A percentile compares a stretch with the other conserved stretches of the same genome.
phyloP scores from a whole-genome alignment of 2,329 filamentous ascomycete genomes.

The Ophiostoma piceae region DNA sequence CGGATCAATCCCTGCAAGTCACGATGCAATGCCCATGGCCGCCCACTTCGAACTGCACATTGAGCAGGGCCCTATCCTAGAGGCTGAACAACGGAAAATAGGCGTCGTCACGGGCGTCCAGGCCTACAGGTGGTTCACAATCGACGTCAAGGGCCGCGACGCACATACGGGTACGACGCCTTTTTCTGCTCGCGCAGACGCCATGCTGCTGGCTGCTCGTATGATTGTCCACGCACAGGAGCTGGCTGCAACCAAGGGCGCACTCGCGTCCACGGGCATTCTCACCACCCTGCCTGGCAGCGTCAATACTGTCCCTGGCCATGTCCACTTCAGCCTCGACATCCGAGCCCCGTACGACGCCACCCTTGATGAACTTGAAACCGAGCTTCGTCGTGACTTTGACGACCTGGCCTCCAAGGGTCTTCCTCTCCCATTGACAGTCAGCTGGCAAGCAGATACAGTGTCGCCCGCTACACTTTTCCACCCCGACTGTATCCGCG shows the following conservation, averaged over 20 bases:
- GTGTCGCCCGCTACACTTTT: constrained; percentile 59
- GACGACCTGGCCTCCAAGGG: constrained; percentile 53
- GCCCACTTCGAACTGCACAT: constrained; percentile 83
- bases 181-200: constrained; percentile 32
- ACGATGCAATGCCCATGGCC: constrained; percentile 58
- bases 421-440: constrained; percentile 38
- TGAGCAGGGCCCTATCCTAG: constrained; percentile 73
- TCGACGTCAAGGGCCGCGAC: constrained; percentile 61
- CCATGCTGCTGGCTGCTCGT: constrained; percentile 45
- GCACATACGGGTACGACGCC: constrained; percentile 72
- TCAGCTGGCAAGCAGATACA: constrained; percentile 56
- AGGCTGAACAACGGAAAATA: constrained; percentile 57
- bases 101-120: constrained; percentile 69
- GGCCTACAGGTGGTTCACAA: constrained; percentile 67
- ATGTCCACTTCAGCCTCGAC: constrained; percentile 63
- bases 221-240: constrained; percentile 63
- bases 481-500: constrained; percentile 60
- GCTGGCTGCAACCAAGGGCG: constrained; percentile 54
- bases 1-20: constrained; percentile 51
- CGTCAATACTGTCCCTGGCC: constrained; percentile 67
- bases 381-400: constrained; percentile 53
- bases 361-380: constrained; percentile 52
- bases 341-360: constrained; percentile 55
- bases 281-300: constrained; percentile 59
- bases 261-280: constrained; percentile 66